Base-by-base conservation (phyloP, 2,329 filamentous ascomycete species). In the Neoscytalidium dimidiatum region DNA sequence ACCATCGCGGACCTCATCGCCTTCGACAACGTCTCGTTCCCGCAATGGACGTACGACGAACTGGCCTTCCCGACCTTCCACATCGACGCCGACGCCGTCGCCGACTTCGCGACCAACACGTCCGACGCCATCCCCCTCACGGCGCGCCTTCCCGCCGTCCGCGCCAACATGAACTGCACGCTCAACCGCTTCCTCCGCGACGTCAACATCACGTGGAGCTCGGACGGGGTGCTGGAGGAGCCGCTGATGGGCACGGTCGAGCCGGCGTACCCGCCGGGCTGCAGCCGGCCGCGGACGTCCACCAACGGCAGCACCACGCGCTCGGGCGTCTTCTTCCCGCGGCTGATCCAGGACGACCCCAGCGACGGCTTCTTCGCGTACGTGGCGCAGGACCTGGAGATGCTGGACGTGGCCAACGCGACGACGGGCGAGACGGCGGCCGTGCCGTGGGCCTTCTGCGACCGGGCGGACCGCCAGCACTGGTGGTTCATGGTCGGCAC, bases 1-100 rank as follows among this genome's bases (percentile, higher is more conserved):
- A 38, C 31, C 1, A 28, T 57, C 9, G 3, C 31, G 11, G 52
- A 57, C 14, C 52, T 57, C 31, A 57, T 57, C 21, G 31, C 52
- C 9, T 57, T 57, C 35, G 52, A 38, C 11, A 57, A 57, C 52
- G 21, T 57, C 7, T 57, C 52, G 4, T 57, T 35, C 23, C 52
- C 52, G 3, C 52, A 41, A n/a, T 57, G 31, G 31, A 57, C 52
- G n/a, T 28, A 57, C 52, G 52, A 57, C 9, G 52, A 57, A 8
- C 23, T 57, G 11, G 52, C 52, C 7, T 57, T 57, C 21, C 52
- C 52, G 13, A 57, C 52, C 14, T 11, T 57, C 19, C 31, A 57
- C 19, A 26, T 57, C 52, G 35, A 57, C 31, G 11, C 5, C 3
- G 17, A 5, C 26, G 14, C 28, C 14, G 13, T 21, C 26, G 48